phyloP scores from a whole-genome alignment of 2,329 filamentous ascomycete species.

The Septoria linicola region DNA sequence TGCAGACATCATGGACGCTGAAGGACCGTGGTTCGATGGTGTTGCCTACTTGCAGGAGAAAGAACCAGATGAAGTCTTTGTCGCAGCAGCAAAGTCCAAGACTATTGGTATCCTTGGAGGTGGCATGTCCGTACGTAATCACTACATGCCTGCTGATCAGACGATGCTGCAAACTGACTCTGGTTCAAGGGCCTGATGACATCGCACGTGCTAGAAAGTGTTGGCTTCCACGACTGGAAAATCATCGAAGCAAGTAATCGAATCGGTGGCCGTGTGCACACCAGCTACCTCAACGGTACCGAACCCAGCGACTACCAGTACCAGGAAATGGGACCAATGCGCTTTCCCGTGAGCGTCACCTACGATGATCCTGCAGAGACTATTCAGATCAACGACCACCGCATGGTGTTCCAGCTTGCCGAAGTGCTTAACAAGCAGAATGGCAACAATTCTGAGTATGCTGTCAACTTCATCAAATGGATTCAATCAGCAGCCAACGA shows the following conservation, averaged over 20 bases:
- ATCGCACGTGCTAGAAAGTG: slow-evolving; percentile 49
- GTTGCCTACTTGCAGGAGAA: slow-evolving; percentile 59
- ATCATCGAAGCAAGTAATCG: slow-evolving; percentile 62
- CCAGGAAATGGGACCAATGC: slow-evolving; percentile 67
- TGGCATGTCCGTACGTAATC: slow-evolving; percentile 52
- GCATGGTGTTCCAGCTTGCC: slow-evolving; percentile 64
- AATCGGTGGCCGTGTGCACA: slow-evolving; percentile 64
- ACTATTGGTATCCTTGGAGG: slow-evolving; percentile 63
- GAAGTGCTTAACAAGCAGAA: slow-evolving; percentile 61
- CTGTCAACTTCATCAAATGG: slow-evolving; percentile 63
- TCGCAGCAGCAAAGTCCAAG: slow-evolving; percentile 56
- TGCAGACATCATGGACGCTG: slow-evolving; percentile 53
- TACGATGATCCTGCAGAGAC: slow-evolving; percentile 57
- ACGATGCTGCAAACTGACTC: too few species aligned
- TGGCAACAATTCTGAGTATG: slow-evolving; percentile 47
- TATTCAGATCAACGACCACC: slow-evolving; percentile 60
- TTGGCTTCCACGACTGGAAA: slow-evolving; percentile 60
- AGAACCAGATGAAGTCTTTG: slow-evolving; percentile 54
- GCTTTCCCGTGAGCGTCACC: slow-evolving; percentile 56
- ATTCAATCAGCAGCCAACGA: slow-evolving; percentile 58
- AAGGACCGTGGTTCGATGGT: slow-evolving; percentile 66
- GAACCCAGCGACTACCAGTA: slow-evolving; percentile 64
- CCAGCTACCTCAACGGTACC: slow-evolving; percentile 60
- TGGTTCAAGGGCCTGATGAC: slow-evolving; percentile 56
- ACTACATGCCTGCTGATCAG: too few species aligned